Evolutionary conservation across 2,329 filamentous ascomycete genomes (phyloP).

Genomic region (Orbilia ellipsospora): DNA sequence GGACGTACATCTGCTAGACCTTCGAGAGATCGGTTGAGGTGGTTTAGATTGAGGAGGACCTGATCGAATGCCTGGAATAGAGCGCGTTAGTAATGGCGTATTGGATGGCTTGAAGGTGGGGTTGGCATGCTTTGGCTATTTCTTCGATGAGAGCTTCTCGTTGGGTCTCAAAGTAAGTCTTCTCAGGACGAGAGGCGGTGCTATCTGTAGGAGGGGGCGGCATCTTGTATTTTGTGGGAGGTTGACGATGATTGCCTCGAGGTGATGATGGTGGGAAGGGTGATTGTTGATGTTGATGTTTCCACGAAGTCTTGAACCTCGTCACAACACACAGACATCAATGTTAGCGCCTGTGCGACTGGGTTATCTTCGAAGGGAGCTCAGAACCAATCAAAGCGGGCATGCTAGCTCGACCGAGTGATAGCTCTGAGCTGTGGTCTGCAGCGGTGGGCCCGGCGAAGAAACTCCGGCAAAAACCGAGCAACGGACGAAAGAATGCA

Average conservation of each 20-base stretch:
- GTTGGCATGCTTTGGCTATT: slow-evolving; percentile 40
- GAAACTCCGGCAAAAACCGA: slow-evolving; percentile 54
- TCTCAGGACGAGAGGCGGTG: slow-evolving; percentile 44
- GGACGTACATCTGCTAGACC: slow-evolving; percentile 49
- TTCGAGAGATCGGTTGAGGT: slow-evolving; percentile 53
- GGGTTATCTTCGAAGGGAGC: slow-evolving; percentile 9
- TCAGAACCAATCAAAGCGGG: slow-evolving; percentile 30
- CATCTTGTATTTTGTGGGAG: slow-evolving; percentile 17
- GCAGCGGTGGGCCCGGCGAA: slow-evolving; percentile 14
- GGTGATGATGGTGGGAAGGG: slow-evolving; percentile 5
- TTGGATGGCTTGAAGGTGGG: not conserved
- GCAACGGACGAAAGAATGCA: slow-evolving; percentile 20
- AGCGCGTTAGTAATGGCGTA: slow-evolving; percentile 3
- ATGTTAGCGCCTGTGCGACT: no score
- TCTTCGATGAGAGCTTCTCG: slow-evolving; percentile 50
- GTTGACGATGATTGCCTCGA: not conserved
- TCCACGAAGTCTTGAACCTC: no score
- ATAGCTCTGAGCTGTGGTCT: not conserved
- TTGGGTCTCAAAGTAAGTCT: slow-evolving; percentile 52
- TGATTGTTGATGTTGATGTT: not conserved
- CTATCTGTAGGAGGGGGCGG: slow-evolving; percentile 27
- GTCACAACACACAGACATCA: no score
- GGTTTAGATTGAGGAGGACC: slow-evolving; percentile 54
- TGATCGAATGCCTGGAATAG: slow-evolving; percentile 48
- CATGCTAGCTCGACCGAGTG: slow-evolving; percentile 13